Base-by-base conservation (phyloP, 2,329 filamentous ascomycete species). In the Sporothrix sp. region DNA sequence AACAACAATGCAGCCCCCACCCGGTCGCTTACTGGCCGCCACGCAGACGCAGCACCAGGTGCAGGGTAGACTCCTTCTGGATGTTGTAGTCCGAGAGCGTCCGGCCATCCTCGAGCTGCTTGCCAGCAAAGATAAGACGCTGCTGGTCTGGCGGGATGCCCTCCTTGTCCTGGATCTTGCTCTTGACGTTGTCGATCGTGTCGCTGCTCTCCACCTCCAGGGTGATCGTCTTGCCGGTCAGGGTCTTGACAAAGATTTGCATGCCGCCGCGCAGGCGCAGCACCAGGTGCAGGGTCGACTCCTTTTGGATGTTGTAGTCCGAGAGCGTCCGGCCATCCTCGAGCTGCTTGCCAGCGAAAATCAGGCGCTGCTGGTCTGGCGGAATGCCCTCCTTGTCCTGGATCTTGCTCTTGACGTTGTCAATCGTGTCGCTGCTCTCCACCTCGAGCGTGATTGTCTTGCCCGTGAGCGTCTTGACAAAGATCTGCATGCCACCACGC, bases 271-370 rank as follows among this genome's bases (percentile, higher is more conserved):
- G 84, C 6, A 91, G 80, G 64, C 86, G 83, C 21, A 91, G 81
- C 42, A 91, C 86, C 51, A 91, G 66, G 66, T 91, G 86, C 1
- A 91, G 76, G 0, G 87, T 91, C 1, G 82, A 86, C 64, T 91
- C 87, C 72, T 91, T 91, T 68, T 97, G 91, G 42, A 96, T 96
- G 74, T 96, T 96, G 81, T 96, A 96, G 66, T 96, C 91, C 46
- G 81, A 85, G 0, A 96, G 75, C 1, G 90, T 96, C 20, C 90
- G 86, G 44, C 90, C 90, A 60, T 96, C 89, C 66, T 95, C 88
- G 1, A 95, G 71, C 68, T 95, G 88, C 79, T 95, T 95, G 53
- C 89, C 89, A 43, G 89, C 88, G 57, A 95, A 95, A 65, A 95
- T 95, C 11, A 95, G 72, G 61, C 90, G 88, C 71, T 95, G 90